These are phyloP conservation scores for Firmiana major DNA, from an alignment of 345 rosid species.

Conservation along the genomic window DNA sequence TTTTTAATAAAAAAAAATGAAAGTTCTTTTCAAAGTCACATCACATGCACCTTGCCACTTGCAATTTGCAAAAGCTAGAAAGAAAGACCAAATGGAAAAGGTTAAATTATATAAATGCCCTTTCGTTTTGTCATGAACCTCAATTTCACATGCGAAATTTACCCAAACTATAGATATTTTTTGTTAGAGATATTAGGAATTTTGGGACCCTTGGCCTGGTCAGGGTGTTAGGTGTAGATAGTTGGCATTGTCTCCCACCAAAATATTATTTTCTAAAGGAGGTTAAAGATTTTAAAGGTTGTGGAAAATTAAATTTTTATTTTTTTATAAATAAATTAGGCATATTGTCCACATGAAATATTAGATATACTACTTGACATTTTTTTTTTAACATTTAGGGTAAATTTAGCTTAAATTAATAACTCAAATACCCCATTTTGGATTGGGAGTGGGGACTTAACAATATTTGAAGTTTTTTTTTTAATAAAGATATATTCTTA, in stretches of 20 bases:
- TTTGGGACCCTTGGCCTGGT: not conserved
- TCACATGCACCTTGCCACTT: not conserved
- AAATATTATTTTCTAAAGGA: not conserved
- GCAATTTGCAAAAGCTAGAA: not conserved
- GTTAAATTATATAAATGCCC: too few species aligned
- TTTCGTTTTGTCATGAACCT: not conserved
- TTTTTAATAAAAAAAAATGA: too few species aligned
- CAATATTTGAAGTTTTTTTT: not conserved
- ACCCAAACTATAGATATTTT: not conserved
- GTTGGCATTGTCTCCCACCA: not conserved
- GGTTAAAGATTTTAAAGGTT: not conserved
- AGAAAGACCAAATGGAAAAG: too few species aligned
- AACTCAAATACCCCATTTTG: not conserved
- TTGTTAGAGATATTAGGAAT: not conserved
- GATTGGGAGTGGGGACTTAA: not conserved
- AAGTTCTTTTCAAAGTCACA: not conserved
- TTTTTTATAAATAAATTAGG: not conserved
- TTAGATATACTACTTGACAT: not conserved
- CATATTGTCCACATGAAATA: not conserved
- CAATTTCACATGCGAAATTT: not conserved
- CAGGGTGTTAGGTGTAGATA: not conserved
- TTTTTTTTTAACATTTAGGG: too few species aligned
- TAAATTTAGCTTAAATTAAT: not conserved
- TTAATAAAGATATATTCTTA: too few species aligned
- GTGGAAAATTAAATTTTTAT: not conserved